Evolutionary conservation across 345 rosid species (phyloP), one percentile per base, ranked within the genome.

Genomic region (Bretschneidera sinensis): DNA sequence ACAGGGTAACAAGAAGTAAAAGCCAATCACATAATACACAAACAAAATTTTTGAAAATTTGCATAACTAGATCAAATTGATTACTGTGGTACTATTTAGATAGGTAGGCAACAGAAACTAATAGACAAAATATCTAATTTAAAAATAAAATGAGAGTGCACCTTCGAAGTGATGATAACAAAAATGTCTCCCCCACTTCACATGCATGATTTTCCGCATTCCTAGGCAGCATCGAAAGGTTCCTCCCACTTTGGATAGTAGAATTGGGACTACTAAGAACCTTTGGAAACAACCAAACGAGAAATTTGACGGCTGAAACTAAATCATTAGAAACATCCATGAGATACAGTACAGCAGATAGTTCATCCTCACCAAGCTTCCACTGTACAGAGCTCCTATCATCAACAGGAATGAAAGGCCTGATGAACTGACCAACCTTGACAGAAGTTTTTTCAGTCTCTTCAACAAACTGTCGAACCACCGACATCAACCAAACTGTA

Each of bases 351-450:
- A 94, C 62, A 51, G 83, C 62, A 65, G 92, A 86, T 54, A 94
- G 76, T 78, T 90, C 97, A 61, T 90, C 96, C 75, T 83, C 96
- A 63, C 92, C 87, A 65, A 94, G 85, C 79, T 83, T 94, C 99
- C 99, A 90, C 63, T 77, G 73, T 31, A 65, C 23, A 34, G 83
- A 69, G 65, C 64, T 76, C 70, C 78, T 80, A 61, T 82, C 96
- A 72, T 88, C 96, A 51, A 71, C 68, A 19, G 84, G 68, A 76
- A 79, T 73, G 65, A 72, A 84, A 70, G 80, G 57, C 77, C 86
- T 76, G 63, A 53, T 68, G 62, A 66, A 68, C 71, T 86, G 96
- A 75, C 86, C 85, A 73, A 43, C 78, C 76, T 80, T 87, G 28
- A 74, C 60, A 53, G 64, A 72, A 68, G 71, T 77, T 79, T 83